Conservation (phyloP, 108 stramenopile species). For the Epipyxis sp. region DNA sequence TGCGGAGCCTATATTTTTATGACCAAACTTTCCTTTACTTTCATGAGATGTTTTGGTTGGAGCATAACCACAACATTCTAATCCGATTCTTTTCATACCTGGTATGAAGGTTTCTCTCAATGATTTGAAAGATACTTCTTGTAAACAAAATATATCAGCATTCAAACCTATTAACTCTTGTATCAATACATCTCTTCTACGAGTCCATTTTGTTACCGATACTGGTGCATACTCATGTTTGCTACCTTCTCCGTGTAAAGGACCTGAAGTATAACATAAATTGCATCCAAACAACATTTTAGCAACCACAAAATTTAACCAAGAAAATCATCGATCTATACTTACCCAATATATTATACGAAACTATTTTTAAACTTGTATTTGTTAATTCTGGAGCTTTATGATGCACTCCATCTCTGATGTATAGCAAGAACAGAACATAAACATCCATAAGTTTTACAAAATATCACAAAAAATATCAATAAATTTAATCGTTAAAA, state of each 20-base stretch:
- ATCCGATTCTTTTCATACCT: neutral
- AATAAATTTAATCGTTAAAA: too few relatives aligned
- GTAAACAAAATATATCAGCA: conserved; percentile 11
- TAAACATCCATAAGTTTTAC: too few relatives aligned
- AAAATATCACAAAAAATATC: too few relatives aligned
- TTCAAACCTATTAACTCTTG: neutral
- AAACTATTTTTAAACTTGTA: too few relatives aligned
- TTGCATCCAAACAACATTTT: too few relatives aligned
- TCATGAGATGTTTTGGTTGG: neutral
- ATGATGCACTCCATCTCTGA: too few relatives aligned
- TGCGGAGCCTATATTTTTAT: neutral
- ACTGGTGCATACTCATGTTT: conserved; percentile 10
- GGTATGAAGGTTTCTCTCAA: neutral
- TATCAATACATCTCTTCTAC: neutral
- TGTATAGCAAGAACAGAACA: too few relatives aligned
- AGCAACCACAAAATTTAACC: too few relatives aligned
- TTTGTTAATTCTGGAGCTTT: too few relatives aligned
- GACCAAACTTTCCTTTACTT: neutral
- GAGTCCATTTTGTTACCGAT: neutral
- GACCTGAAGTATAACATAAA: too few relatives aligned
- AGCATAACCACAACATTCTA: neutral
- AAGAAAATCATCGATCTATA: too few relatives aligned
- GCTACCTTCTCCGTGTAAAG: neutral
- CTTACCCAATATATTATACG: too few relatives aligned
- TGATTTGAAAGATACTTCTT: neutral